phyloP scores from a whole-genome alignment of 2,329 filamentous ascomycete species.

The Pseudogymnoascus sp. region DNA sequence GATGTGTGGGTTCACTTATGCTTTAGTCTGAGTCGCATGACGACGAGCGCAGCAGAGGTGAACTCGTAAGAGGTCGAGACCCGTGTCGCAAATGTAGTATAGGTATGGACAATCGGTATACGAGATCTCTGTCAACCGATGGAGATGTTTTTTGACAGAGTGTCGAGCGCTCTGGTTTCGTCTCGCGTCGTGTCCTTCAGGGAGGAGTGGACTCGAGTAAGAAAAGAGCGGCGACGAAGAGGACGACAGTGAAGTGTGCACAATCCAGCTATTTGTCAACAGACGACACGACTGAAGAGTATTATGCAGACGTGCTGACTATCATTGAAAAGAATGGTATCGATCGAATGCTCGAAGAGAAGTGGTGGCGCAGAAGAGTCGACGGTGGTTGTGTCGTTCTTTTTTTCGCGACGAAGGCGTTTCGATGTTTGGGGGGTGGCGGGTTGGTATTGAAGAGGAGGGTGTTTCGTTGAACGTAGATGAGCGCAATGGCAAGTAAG shows the following conservation, averaged over 20 bases:
- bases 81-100: neutral
- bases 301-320: neutral
- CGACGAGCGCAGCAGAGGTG: slow-evolving; percentile 25
- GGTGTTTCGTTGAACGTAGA: neutral
- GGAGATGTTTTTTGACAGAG: slow-evolving; percentile 12
- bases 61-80: slow-evolving; percentile 11
- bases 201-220: slow-evolving; percentile 11
- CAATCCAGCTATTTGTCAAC: neutral
- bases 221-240: slow-evolving; percentile 11
- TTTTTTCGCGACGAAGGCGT: slow-evolving; percentile 2
- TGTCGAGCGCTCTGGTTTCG: slow-evolving; percentile 15
- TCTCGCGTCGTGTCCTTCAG: slow-evolving; percentile 13
- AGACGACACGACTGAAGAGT: neutral
- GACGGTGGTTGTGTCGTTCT: neutral
- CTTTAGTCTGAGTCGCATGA: slow-evolving; percentile 30
- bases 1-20: slow-evolving; percentile 27
- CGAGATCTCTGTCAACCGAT: neutral
- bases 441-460: neutral
- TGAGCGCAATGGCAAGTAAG: slow-evolving; percentile 10
- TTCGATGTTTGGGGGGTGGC: slow-evolving; percentile 1
- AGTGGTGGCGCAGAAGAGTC: neutral
- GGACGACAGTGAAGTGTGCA: slow-evolving; percentile 3
- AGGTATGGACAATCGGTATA: neutral
- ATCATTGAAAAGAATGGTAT: slow-evolving; percentile 1
- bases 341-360: neutral